Evolutionary conservation across 2,329 filamentous ascomycete species (phyloP), one percentile per base, ranked within the genome.

Genomic region (Colletotrichum falcatum): DNA sequence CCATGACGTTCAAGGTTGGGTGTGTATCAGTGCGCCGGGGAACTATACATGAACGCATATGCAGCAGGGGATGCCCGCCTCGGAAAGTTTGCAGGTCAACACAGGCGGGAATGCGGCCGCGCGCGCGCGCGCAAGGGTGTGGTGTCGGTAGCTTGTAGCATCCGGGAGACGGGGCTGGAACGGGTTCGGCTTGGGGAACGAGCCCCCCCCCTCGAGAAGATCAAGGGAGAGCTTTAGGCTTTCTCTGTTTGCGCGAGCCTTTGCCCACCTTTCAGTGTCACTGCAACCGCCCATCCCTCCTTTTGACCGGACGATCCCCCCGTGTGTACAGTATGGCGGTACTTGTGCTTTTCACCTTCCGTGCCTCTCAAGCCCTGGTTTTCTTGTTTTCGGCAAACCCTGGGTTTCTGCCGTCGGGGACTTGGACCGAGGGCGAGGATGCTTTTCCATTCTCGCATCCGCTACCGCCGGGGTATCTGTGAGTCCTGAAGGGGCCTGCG

Each of bases 11-110:
- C 26, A 59, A 59, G 37, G 37, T 53, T 62, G 44, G 53, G 30
- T 33, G 7, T 59, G 67, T 53, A 70, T 46, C 46, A 63, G 58
- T 70, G 64, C 67, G 44, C n/a, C 8, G 46, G 23, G 44, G 55
- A 70, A 58, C 46, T 28, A 70, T 59, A 63, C n/a, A 46, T 59
- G 37, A 67, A 35, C 67, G 28, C 42, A 63, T 67, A 59, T 54
- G 46, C 20, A 33, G 20, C 67, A 62, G 46, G 64, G 64, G 46
- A 54, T 20, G 51, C 44, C 56, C 56, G 42, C 56, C 33, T 42
- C 23, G 18, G n/a, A 48, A n/a, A 37, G 33, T 55, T 33, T 39
- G n/a, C n/a, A n/a, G n/a, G n/a, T 48, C 51, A 48, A 67, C 48
- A 67, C 67, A 37, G 58, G 44, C 58, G 64, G n/a, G n/a, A n/a